Evolutionary conservation across 169 alveolate species (phyloP), one percentile per base, ranked within the genome.

Genomic region (Eimeria sp.): DNA sequence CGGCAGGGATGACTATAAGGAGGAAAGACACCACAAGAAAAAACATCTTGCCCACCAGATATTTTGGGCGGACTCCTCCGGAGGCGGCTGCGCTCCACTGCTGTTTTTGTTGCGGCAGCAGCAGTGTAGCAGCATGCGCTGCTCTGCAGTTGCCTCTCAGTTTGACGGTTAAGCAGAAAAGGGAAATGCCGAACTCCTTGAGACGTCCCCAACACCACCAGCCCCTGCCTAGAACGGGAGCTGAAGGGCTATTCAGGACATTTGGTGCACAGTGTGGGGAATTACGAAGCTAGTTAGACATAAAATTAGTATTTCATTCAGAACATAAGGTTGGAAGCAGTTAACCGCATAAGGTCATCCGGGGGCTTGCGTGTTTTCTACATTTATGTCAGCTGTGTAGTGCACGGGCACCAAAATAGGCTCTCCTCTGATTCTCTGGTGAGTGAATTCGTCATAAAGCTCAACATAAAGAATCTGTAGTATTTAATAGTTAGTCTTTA

Each of bases 11-110:
- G 25, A 43, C 45, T 25, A 25, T 45, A 43, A 45, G 87, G 18
- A 49, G 40, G 87, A 76, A 40, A 76, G 47, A 11, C 57, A 45
- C 22, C 34, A 30, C 43, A 49, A 45, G 11, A 22, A 43, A 45
- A 16, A 76, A 9, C 61, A 45, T 76, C 87, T 4, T 76, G 25
- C 61, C 18, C 61, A 22, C 25, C 25, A 13, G 27, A 47, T 76
- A 49, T 76, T 9, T 11, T n/a, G 61, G 22, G 86, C 86, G 58
- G 63, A n/a, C 61, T 10, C 61, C 34, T 45, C 34, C 45, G 63
- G 57, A 43, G 87, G 63, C 45, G 61, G 65, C 87, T 10, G 87
- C 34, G 87, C 57, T 76, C 87, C 87, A 25, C 40, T 40, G 86
- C 63, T 75, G 86, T 40, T 75, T 43, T 22, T 47, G 86, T 63